Percentiles rank a stretch among this genome's conserved stretches.
Conservation (phyloP, 2,329 filamentous ascomycete species). For the Berkeleyomyces basicola region DNA sequence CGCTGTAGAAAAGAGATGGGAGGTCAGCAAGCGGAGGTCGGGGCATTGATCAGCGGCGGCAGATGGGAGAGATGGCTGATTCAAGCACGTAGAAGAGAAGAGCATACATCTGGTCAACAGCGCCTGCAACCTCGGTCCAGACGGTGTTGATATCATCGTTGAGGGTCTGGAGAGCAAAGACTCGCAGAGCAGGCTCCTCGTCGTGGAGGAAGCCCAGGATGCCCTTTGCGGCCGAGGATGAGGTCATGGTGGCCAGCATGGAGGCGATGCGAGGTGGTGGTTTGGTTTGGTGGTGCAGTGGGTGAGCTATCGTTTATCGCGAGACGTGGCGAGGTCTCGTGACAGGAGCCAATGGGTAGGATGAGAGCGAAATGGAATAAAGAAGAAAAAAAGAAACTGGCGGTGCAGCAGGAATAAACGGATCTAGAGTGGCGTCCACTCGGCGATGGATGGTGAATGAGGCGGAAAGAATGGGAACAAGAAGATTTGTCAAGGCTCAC, state of each 20-base stretch:
- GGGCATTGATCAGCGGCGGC: background rate
- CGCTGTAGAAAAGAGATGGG: constrained; percentile 36
- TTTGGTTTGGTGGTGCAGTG: background rate
- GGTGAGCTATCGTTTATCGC: constrained; percentile 13
- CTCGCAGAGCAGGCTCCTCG: constrained; percentile 82
- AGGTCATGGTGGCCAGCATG: constrained; percentile 89
- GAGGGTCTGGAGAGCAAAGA: constrained; percentile 86
- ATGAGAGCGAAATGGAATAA: background rate
- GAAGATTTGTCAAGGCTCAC: background rate
- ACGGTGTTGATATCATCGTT: constrained; percentile 94
- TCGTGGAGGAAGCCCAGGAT: constrained; percentile 91
- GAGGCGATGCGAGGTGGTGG: constrained; percentile 17
- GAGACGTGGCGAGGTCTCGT: no score
- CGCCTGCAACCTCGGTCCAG: constrained; percentile 91
- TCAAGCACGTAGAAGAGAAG: background rate
- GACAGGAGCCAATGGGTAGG: background rate
- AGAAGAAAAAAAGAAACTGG: background rate
- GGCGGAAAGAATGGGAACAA: background rate
- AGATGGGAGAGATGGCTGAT: background rate
- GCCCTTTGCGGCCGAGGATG: constrained; percentile 83
- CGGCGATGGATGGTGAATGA: background rate
- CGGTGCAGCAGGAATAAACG: background rate
- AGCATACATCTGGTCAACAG: constrained; percentile 76
- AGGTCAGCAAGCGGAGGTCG: background rate
- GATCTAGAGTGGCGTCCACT: background rate